phyloP scores from a whole-genome alignment of 2,329 filamentous ascomycete genomes.

The Sclerotinia spermophila region DNA sequence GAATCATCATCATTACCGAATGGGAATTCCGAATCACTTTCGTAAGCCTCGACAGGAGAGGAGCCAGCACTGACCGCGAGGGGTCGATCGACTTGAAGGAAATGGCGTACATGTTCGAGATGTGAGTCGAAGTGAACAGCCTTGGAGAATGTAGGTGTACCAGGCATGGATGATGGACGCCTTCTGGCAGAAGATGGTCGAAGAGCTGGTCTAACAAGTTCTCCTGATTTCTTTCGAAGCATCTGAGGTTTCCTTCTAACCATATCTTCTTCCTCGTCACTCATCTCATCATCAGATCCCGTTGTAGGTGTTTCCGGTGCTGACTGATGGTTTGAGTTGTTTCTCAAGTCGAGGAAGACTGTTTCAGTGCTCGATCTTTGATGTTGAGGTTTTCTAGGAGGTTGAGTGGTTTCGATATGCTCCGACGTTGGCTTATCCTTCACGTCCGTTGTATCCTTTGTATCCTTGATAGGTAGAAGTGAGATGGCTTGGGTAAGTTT shows the following conservation, averaged over 20 bases:
- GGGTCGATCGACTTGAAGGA: constrained; percentile 87
- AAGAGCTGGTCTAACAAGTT: constrained; percentile 89
- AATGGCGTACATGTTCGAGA: constrained; percentile 93
- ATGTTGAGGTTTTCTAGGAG: constrained; percentile 31
- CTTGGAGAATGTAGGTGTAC: constrained; percentile 92
- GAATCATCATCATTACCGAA: constrained; percentile 55
- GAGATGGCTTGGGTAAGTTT: constrained; percentile 33
- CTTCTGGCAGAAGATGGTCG: constrained; percentile 69
- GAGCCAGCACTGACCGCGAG: constrained; percentile 94
- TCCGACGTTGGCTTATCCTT: constrained; percentile 30
- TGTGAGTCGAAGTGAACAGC: constrained; percentile 98
- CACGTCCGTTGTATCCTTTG: constrained; percentile 33
- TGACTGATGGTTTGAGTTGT: constrained; percentile 28
- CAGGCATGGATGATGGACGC: constrained; percentile 93
- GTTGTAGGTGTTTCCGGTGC: constrained; percentile 49
- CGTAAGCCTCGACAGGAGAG: constrained; percentile 84
- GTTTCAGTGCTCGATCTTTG: constrained; percentile 44
- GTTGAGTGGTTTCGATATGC: constrained; percentile 24
- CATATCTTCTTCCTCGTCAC: constrained; percentile 55
- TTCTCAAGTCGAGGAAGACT: constrained; percentile 40
- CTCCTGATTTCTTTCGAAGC: constrained; percentile 96
- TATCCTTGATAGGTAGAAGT: constrained; percentile 36
- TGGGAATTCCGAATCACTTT: constrained; percentile 85
- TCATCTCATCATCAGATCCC: constrained; percentile 52
- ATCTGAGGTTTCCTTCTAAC: constrained; percentile 73